Evolutionary conservation across 129 eudicot species (phyloP).

Genomic region (Calendula officinalis): DNA sequence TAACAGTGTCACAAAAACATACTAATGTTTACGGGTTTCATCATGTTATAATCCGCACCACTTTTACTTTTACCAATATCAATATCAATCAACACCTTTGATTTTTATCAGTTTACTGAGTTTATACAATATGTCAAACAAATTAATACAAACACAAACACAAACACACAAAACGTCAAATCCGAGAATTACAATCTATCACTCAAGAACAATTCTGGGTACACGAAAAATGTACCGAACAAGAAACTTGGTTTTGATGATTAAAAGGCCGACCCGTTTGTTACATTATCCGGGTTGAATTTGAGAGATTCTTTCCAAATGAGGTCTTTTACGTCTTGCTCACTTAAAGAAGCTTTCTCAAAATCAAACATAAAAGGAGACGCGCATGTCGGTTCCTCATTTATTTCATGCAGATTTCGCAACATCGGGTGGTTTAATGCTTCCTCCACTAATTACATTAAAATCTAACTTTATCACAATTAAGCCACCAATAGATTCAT

Average conservation of each 20-base stretch:
- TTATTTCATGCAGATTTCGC: conserved; percentile 77
- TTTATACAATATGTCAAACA: not conserved
- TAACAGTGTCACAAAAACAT: too few species aligned
- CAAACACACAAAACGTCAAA: not conserved
- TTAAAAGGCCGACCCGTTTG: conserved; percentile 3
- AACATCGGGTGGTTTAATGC: conserved; percentile 84
- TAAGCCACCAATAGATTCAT: not conserved
- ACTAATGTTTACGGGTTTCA: too few species aligned
- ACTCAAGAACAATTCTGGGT: not conserved
- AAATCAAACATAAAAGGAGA: conserved; percentile 77
- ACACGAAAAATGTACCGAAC: not conserved
- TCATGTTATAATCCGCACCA: too few species aligned
- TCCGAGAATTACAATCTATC: too few species aligned
- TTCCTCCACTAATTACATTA: conserved; percentile 61
- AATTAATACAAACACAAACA: not conserved
- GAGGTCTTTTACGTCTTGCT: conserved; percentile 82
- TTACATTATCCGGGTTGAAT: conserved; percentile 51
- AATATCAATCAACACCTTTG: too few species aligned
- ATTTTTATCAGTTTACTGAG: too few species aligned
- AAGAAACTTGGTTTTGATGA: not conserved
- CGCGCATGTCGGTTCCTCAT: conserved; percentile 89
- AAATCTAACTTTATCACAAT: not conserved
- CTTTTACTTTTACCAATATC: too few species aligned
- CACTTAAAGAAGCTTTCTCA: conserved; percentile 70
- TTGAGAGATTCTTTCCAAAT: conserved; percentile 75